Evolutionary conservation across 352 stramenopile genomes (phyloP).

Genomic region (Phytophthora palmivora): DNA sequence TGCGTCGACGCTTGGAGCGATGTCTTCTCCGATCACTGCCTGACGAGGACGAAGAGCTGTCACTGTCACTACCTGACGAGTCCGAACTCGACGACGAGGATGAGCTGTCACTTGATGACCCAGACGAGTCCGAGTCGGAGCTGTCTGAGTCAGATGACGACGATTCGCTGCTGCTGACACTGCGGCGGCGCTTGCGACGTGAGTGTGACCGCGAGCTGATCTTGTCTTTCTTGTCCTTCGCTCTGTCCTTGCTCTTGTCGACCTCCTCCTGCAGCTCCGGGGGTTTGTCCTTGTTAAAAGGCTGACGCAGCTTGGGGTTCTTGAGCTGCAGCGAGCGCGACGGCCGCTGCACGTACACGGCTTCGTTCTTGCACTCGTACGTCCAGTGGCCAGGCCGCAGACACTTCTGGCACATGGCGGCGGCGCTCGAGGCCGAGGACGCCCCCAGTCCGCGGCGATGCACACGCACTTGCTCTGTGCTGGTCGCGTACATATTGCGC

Average conservation of each 20-base stretch:
- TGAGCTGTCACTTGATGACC: constrained; percentile 23
- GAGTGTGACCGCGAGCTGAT: constrained; percentile 8
- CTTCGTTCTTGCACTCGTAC: constrained; percentile 90
- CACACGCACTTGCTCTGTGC: constrained; percentile 74
- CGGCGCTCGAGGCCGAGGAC: constrained; percentile 24
- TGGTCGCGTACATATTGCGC: constrained; percentile 87
- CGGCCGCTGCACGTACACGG: constrained; percentile 79
- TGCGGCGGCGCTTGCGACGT: constrained; percentile 34
- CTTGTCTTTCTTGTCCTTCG: constrained; percentile 23
- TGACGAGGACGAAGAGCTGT: constrained; percentile 40
- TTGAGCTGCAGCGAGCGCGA: constrained; percentile 82
- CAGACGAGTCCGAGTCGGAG: constrained; percentile 37
- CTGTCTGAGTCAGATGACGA: constrained; percentile 35
- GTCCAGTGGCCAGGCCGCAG: constrained; percentile 82
- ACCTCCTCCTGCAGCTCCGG: constrained; percentile 49
- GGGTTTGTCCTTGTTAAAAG: constrained; percentile 82
- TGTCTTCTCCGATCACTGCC: constrained; percentile 29
- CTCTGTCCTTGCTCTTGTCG: constrained; percentile 31
- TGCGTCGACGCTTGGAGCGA: constrained; percentile 51
- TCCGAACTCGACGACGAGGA: constrained; percentile 32
- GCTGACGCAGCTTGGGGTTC: constrained; percentile 82
- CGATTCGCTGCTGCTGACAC: constrained; percentile 40
- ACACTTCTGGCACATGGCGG: constrained; percentile 86
- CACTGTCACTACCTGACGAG: constrained; percentile 37
- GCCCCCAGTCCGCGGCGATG: constrained; percentile 48